Conservation (phyloP, 2,329 filamentous ascomycete species). For the Clonostachys rhizophaga region DNA sequence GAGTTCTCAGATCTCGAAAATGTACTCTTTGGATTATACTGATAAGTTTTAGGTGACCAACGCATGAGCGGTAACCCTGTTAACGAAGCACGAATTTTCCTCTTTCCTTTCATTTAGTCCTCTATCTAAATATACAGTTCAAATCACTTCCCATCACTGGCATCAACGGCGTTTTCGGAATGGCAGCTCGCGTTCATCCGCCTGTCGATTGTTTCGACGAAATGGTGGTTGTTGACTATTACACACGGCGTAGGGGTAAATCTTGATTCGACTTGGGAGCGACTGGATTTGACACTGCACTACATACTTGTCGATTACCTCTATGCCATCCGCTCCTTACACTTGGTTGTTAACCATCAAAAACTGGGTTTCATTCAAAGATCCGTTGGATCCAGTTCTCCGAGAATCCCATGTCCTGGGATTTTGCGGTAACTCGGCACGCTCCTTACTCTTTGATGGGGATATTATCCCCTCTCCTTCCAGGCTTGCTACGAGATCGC, state of each 20-base stretch:
- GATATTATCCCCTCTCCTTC: too few relatives aligned
- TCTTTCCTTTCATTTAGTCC: slow-evolving; percentile 8
- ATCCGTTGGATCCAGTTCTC: not conserved
- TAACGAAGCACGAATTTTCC: slow-evolving; percentile 28
- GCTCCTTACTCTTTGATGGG: too few relatives aligned
- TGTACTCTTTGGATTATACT: not conserved
- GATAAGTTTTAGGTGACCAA: slow-evolving; percentile 45
- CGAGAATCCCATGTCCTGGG: not conserved
- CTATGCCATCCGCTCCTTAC: slow-evolving; percentile 35
- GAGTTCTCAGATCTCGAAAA: slow-evolving; percentile 24
- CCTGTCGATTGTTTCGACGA: slow-evolving; percentile 21
- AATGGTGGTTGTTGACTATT: slow-evolving; percentile 28
- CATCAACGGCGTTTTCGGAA: slow-evolving; percentile 37
- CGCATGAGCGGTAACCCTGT: slow-evolving; percentile 37
- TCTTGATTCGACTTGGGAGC: slow-evolving; percentile 8
- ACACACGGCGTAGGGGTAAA: slow-evolving; percentile 29
- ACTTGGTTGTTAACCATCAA: too few relatives aligned
- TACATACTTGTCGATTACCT: slow-evolving; percentile 15
- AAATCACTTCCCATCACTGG: slow-evolving; percentile 16
- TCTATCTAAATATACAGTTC: slow-evolving; percentile 4
- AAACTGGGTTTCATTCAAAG: too few relatives aligned
- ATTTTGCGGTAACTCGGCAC: not conserved
- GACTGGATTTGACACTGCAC: slow-evolving; percentile 7
- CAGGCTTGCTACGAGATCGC: too few relatives aligned
- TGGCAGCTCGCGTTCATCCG: slow-evolving; percentile 29